Evolutionary conservation across 2,329 filamentous ascomycete genomes (phyloP), one percentile per base, ranked within the genome.

Genomic region (Fusarium pseudonygamai): DNA sequence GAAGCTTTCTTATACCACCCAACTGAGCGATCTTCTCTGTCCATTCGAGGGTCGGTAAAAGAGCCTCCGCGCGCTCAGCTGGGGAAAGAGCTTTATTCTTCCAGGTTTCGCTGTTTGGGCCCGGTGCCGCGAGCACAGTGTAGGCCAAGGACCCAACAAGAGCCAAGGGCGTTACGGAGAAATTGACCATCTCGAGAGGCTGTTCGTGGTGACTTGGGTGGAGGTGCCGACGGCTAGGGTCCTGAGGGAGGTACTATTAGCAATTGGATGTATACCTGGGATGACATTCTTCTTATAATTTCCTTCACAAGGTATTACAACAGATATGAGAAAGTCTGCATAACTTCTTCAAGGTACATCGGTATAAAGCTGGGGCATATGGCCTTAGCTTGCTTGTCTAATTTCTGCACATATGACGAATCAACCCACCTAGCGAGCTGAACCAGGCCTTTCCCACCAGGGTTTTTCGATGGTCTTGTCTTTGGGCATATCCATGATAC

Each of bases 331-430:
- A 47, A n/a, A 16, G 20, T 10, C 10, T 9, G 26, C 5, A 30
- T n/a, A 12, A 12, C 3, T 3, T 22, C 10, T 16, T 30, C 14
- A n/a, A n/a, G 14, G 14, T 8, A 47, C 0, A 47, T 16, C 7
- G 13, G 26, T n/a, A 47, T 30, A 8, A n/a, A 16, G 26, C 22
- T 30, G 26, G 45, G 26, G 45, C 13, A 47, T 30, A 30, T n/a
- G 14, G 20, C 14, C 45, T 30, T 30, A 30, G 45, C 20, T 47
- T 30, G 45, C 45, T 30, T 47, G 26, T 16, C 14, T 47, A 26
- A 47, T 47, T 47, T 47, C 26, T 30, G 45, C 28, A 47, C 20
- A n/a, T 11, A 47, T 47, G 45, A n/a, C 45, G 45, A n/a, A 4
- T n/a, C 14, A 16, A 9, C 20, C 16, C 7, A 26, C 8, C 16